Percentiles rank a stretch among this genome's conserved stretches.
Conservation (phyloP, 495 filamentous ascomycete species). For the Tuber aestivum region DNA sequence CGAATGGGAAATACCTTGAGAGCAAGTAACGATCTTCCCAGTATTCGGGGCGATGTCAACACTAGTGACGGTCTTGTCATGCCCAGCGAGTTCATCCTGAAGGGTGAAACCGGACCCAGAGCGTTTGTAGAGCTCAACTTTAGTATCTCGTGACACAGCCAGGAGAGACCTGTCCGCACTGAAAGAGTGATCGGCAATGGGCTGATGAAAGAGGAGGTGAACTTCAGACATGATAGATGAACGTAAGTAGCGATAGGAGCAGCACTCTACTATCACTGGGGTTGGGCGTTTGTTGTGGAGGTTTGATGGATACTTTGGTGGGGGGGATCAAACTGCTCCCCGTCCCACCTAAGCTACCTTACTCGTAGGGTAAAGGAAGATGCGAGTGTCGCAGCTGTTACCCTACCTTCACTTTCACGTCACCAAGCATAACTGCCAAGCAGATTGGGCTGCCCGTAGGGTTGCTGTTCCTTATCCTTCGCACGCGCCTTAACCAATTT, state of each 20-base stretch:
- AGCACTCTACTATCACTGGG: conserved; percentile 89
- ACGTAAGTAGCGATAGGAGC: conserved; percentile 71
- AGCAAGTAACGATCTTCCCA: conserved; percentile 93
- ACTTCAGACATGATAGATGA: conserved; percentile 76
- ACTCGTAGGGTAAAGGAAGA: not conserved
- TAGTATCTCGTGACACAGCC: conserved; percentile 84
- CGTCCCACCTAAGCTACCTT: not conserved
- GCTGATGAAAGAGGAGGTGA: conserved; percentile 92
- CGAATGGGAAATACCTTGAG: conserved; percentile 61
- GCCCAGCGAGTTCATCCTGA: conserved; percentile 86
- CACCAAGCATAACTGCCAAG: not conserved
- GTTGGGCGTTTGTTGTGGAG: conserved; percentile 13
- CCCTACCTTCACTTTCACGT: not conserved
- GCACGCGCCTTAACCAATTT: not conserved
- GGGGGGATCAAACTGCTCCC: not conserved
- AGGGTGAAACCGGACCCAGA: conserved; percentile 71
- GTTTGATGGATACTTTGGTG: conserved; percentile 1
- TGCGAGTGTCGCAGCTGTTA: not conserved
- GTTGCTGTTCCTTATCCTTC: not conserved
- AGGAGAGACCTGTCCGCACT: conserved; percentile 82
- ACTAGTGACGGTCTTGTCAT: conserved; percentile 93
- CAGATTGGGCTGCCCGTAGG: not conserved
- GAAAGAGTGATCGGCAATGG: conserved; percentile 97
- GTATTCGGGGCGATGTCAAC: conserved; percentile 89
- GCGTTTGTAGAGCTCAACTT: conserved; percentile 78